Evolutionary conservation across 2,329 filamentous ascomycete genomes (phyloP).

Genomic region (Fusarium sp.): DNA sequence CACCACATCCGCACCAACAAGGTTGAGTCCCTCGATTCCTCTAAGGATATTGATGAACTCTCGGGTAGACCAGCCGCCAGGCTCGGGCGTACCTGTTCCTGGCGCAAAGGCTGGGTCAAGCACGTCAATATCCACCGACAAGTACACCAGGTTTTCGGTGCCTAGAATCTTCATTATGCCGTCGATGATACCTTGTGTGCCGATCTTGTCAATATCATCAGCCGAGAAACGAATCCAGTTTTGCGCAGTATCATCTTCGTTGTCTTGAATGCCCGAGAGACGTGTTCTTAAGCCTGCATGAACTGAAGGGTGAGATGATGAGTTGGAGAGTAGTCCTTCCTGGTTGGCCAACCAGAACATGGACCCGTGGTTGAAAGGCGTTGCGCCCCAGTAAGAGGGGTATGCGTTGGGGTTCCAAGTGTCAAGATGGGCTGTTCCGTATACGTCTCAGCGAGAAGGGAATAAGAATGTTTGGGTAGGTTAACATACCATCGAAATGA

Average conservation of each 20-base stretch:
- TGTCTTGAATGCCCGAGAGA: conserved; percentile 75
- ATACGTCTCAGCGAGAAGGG: not conserved
- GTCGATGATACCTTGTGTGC: conserved; percentile 75
- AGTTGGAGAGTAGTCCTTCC: conserved; percentile 81
- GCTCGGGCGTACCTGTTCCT: conserved; percentile 88
- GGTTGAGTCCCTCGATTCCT: conserved; percentile 83
- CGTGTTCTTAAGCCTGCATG: conserved; percentile 87
- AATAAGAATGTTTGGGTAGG: not conserved
- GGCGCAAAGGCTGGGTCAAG: conserved; percentile 77
- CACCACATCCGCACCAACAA: conserved; percentile 91
- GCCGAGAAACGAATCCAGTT: conserved; percentile 83
- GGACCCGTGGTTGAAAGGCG: conserved; percentile 84
- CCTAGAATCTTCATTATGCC: conserved; percentile 79
- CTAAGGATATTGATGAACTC: conserved; percentile 87
- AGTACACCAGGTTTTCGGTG: conserved; percentile 81
- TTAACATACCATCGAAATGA: conserved; percentile 71
- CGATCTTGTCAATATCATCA: conserved; percentile 89
- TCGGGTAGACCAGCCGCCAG: conserved; percentile 89
- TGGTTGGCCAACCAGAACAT: conserved; percentile 92
- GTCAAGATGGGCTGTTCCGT: conserved; percentile 72
- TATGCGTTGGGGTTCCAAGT: conserved; percentile 89
- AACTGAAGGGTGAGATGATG: conserved; percentile 75
- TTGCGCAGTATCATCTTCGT: conserved; percentile 78
- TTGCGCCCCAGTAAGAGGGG: conserved; percentile 75
- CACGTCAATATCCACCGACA: conserved; percentile 86